A percentile compares a stretch with the other conserved stretches of the same genome.
Conservation (phyloP, 345 rosid species). For the Viola odorata region DNA sequence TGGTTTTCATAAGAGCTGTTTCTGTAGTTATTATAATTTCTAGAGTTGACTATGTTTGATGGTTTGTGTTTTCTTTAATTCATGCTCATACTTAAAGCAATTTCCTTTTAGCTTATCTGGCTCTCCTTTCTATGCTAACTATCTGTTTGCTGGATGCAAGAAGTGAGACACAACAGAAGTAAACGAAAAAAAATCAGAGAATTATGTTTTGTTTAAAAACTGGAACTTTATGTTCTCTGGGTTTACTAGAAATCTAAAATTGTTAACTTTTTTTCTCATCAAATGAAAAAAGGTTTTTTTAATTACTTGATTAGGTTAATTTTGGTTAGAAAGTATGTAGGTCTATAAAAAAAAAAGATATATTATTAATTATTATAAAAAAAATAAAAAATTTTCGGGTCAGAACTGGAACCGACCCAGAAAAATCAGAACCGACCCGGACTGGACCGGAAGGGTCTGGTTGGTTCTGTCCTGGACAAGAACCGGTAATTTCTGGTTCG, state of each 20-base stretch:
- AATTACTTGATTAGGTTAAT: constrained; percentile 2
- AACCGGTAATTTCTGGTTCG: too few relatives aligned
- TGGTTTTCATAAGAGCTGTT: background rate
- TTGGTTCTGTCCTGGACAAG: too few relatives aligned
- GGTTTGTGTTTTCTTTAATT: background rate
- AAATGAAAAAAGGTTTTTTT: background rate
- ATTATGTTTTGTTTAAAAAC: background rate
- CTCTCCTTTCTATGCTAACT: background rate
- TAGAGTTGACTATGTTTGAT: background rate
- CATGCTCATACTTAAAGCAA: background rate
- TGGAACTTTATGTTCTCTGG: background rate
- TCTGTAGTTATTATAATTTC: background rate
- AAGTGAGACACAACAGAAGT: background rate
- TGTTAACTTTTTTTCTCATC: background rate
- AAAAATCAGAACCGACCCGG: too few relatives aligned
- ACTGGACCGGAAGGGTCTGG: too few relatives aligned
- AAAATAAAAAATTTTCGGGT: too few relatives aligned
- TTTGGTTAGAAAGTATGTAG: too few relatives aligned
- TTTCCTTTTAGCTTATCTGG: too few relatives aligned
- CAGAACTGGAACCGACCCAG: too few relatives aligned
- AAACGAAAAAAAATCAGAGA: background rate
- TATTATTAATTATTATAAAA: too few relatives aligned
- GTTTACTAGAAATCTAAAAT: background rate
- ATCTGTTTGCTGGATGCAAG: constrained; percentile 9
- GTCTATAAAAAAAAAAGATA: too few relatives aligned